These are phyloP conservation scores for Venturia oleaginea DNA, from an alignment of 2,329 filamentous ascomycete genomes.

Conservation along the genomic window DNA sequence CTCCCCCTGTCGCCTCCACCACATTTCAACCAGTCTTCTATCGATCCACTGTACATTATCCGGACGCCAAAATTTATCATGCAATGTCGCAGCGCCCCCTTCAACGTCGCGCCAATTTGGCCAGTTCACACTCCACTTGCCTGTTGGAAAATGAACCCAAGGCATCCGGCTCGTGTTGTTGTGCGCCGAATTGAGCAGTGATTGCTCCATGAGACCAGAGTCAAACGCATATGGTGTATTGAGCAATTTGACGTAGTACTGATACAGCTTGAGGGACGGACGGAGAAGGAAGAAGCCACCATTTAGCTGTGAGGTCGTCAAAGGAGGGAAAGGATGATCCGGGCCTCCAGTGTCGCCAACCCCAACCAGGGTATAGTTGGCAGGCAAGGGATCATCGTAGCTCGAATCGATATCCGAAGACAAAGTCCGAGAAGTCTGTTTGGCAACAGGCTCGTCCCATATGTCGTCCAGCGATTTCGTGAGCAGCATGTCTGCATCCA, in stretches of 20 bases:
- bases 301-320: neutral
- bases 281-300: slow-evolving; percentile 13
- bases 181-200: slow-evolving; percentile 12
- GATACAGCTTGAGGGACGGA: slow-evolving; percentile 4
- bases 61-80: slow-evolving; percentile 14
- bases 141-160: neutral
- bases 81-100: slow-evolving; percentile 9
- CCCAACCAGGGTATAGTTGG: slow-evolving; percentile 5
- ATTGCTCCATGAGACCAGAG: slow-evolving; percentile 11
- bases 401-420: neutral
- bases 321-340: neutral
- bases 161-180: slow-evolving; percentile 5
- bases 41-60: slow-evolving; percentile 7
- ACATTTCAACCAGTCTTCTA: slow-evolving; percentile 14
- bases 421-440: neutral
- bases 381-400: neutral
- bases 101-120: slow-evolving; percentile 10
- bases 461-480: slow-evolving; percentile 12
- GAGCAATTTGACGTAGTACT: slow-evolving; percentile 11
- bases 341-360: neutral
- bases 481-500: slow-evolving; percentile 15
- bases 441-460: neutral
- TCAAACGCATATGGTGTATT: slow-evolving; percentile 8
- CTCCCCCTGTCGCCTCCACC: slow-evolving; percentile 11
- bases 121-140: slow-evolving; percentile 13